Conservation (phyloP, 2,329 filamentous ascomycete species). For the Trichoderma brevicompactum region DNA sequence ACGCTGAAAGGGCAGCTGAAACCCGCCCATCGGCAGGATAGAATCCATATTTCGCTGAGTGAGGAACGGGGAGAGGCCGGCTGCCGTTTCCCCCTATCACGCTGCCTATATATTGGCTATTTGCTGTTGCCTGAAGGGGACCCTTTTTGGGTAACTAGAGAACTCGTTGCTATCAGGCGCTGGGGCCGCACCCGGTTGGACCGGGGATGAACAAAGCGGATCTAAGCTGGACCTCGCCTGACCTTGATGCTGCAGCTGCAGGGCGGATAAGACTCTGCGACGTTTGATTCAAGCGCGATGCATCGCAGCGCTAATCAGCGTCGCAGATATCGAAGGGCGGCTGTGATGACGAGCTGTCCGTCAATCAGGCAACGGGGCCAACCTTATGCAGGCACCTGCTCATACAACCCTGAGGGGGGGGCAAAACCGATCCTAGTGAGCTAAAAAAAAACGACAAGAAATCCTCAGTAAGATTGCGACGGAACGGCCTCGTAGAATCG, state of each 20-base stretch:
- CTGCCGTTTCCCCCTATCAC: neutral
- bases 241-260: conserved; percentile 17
- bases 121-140: conserved; percentile 30
- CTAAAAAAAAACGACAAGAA: conserved; percentile 1
- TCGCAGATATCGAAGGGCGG: conserved; percentile 4
- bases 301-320: conserved; percentile 24
- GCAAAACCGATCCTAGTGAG: neutral
- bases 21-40: conserved; percentile 55
- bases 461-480: neutral
- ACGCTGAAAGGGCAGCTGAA: conserved; percentile 62
- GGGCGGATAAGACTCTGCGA: conserved; percentile 19
- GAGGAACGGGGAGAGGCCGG: neutral
- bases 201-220: conserved; percentile 24
- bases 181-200: conserved; percentile 22
- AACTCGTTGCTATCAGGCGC: conserved; percentile 19
- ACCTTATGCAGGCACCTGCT: conserved; percentile 20
- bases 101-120: conserved; percentile 19
- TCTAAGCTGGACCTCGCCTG: conserved; percentile 19
- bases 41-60: conserved; percentile 50
- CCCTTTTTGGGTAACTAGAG: conserved; percentile 4
- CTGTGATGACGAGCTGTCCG: neutral
- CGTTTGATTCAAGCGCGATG: conserved; percentile 21
- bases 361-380: conserved; percentile 8
- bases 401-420: neutral
- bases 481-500: neutral